Evolutionary conservation across 1,284 basidiomycete genomes (phyloP).

Genomic region (Sparassis latifolia): DNA sequence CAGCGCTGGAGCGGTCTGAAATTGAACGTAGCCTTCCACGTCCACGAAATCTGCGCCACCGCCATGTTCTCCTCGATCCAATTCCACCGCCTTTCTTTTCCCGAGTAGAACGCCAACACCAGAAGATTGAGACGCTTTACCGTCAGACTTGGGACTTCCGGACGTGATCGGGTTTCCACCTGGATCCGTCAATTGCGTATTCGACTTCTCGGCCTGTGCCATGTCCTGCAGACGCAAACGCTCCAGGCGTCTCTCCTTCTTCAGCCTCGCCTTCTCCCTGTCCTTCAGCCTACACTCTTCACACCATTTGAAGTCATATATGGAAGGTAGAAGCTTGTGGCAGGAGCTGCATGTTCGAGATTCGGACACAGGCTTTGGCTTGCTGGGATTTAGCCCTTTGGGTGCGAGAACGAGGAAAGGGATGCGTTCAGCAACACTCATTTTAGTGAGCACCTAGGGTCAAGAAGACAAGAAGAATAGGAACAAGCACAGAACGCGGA

Average conservation of each 20-base stretch:
- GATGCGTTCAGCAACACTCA: too few relatives aligned
- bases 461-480: too few relatives aligned
- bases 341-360: background rate
- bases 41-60: background rate
- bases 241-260: background rate
- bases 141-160: background rate
- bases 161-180: background rate
- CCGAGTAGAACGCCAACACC: background rate
- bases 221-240: background rate
- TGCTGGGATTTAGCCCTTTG: too few relatives aligned
- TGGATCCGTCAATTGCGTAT: background rate
- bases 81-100: slow-evolving; percentile 2
- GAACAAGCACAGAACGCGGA: too few relatives aligned
- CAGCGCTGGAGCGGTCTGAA: slow-evolving; percentile 6
- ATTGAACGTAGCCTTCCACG: slow-evolving; percentile 5
- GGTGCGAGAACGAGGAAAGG: too few relatives aligned
- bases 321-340: background rate
- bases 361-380: too few relatives aligned
- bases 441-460: too few relatives aligned
- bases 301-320: background rate
- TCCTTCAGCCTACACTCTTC: background rate
- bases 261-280: background rate
- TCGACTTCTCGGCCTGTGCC: background rate
- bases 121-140: background rate
- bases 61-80: background rate